Evolutionary conservation across 257 asterid species (phyloP).

Genomic region (Primulina tabacum): DNA sequence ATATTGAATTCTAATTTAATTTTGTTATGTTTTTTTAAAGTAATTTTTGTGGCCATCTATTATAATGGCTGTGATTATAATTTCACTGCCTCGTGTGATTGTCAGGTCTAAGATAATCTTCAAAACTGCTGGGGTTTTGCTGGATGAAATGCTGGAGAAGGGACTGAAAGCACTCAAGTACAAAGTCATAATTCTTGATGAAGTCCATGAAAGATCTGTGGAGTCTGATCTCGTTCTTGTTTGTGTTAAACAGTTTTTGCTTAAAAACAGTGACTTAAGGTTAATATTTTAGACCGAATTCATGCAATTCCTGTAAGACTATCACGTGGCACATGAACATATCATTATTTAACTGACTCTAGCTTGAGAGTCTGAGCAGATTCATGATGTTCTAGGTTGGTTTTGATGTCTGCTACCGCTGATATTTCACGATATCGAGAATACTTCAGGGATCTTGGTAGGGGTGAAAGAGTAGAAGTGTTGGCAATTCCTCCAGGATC

Average conservation of each 20-base stretch:
- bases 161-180: conserved; percentile 80
- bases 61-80: conserved; percentile 13
- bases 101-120: conserved; percentile 82
- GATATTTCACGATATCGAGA: conserved; percentile 82
- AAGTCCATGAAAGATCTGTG: conserved; percentile 98
- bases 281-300: conserved; percentile 26
- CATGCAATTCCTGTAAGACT: background rate
- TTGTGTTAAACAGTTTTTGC: conserved; percentile 87
- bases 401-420: conserved; percentile 98
- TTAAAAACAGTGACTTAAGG: conserved; percentile 64
- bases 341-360: conserved; percentile 18
- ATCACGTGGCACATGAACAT: background rate
- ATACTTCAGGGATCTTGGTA: conserved; percentile 83
- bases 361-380: conserved; percentile 20
- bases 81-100: conserved; percentile 23
- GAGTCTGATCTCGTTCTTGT: conserved; percentile 98
- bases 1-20: no score
- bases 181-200: conserved; percentile 93
- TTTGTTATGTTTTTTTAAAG: no score
- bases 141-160: conserved; percentile 97
- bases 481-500: conserved; percentile 74
- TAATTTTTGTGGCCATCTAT: conserved; percentile 2
- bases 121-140: conserved; percentile 97
- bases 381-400: conserved; percentile 66
- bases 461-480: conserved; percentile 88